A percentile compares a stretch with the other conserved stretches of the same genome.
Evolutionary conservation across 2,329 filamentous ascomycete species (phyloP).

Genomic region (Beauveria caledonica): DNA sequence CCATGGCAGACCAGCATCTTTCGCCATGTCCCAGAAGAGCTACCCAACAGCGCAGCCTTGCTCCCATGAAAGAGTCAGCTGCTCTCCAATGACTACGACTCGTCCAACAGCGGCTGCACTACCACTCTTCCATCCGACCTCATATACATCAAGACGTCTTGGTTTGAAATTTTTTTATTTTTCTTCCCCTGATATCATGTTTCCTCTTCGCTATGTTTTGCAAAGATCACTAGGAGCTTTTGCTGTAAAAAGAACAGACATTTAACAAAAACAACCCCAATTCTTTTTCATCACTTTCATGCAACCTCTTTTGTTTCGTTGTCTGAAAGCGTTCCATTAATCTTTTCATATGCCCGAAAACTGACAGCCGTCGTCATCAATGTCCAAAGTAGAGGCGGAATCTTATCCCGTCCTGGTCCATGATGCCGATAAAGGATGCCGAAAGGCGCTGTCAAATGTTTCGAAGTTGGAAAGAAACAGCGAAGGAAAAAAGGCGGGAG

Average conservation of each 20-base stretch:
- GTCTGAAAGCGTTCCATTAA: slow-evolving; percentile 4
- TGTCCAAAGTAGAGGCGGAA: background rate
- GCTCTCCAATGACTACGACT: background rate
- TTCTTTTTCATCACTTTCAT: slow-evolving; percentile 1
- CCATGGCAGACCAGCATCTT: too few species aligned
- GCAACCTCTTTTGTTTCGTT: background rate
- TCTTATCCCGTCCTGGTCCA: background rate
- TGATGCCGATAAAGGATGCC: background rate
- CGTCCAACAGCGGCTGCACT: background rate
- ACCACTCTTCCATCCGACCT: background rate
- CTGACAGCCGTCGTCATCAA: background rate
- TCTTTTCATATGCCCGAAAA: background rate
- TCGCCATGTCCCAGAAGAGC: too few species aligned
- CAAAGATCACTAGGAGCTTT: background rate
- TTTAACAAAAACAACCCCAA: slow-evolving; percentile 1
- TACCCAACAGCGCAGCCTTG: too few species aligned
- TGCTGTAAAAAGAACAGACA: background rate
- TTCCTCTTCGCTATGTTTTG: slow-evolving; percentile 3
- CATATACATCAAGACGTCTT: background rate
- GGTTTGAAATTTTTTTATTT: slow-evolving; percentile 5
- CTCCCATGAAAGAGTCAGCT: too few species aligned
- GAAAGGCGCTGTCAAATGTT: slow-evolving; percentile 9
- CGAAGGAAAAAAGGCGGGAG: slow-evolving; percentile 14
- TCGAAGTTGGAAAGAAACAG: slow-evolving; percentile 17
- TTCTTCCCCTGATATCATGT: slow-evolving; percentile 1